These are phyloP conservation scores for Skeletonema marinoi DNA, from an alignment of 108 stramenopile species.

Conservation along the genomic window DNA sequence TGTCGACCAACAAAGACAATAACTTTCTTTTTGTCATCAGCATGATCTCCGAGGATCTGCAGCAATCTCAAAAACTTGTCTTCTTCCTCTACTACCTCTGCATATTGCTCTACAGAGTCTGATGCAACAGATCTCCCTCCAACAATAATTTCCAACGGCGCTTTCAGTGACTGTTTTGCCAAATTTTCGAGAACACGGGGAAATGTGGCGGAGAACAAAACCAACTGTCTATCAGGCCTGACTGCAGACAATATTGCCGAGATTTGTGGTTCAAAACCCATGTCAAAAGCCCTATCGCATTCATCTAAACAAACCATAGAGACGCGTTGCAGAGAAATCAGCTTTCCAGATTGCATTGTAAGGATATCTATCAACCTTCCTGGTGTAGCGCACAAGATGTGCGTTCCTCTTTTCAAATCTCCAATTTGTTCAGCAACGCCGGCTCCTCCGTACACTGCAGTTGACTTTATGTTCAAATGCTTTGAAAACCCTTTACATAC, in stretches of 20 bases:
- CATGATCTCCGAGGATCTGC: slow-evolving; percentile 96
- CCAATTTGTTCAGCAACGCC: slow-evolving; percentile 97
- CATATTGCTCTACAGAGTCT: slow-evolving; percentile 91
- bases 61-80: slow-evolving; percentile 97
- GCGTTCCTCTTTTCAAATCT: slow-evolving; percentile 95
- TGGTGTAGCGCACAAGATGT: slow-evolving; percentile 97
- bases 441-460: slow-evolving; percentile 98
- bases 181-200: slow-evolving; percentile 92
- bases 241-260: slow-evolving; percentile 89
- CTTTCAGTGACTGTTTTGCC: slow-evolving; percentile 88
- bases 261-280: slow-evolving; percentile 99
- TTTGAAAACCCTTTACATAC: slow-evolving; percentile 85
- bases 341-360: slow-evolving; percentile 96
- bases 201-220: slow-evolving; percentile 99
- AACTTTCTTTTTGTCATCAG: slow-evolving; percentile 90
- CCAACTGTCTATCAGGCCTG: slow-evolving; percentile 94
- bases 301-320: slow-evolving; percentile 98
- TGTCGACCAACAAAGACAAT: slow-evolving; percentile 99
- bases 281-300: slow-evolving; percentile 99
- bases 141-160: slow-evolving; percentile 94
- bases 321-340: slow-evolving; percentile 91
- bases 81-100: slow-evolving; percentile 92
- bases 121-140: slow-evolving; percentile 96
- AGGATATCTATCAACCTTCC: slow-evolving; percentile 99
- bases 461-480: slow-evolving; percentile 81